phyloP scores from a whole-genome alignment of 345 rosid species.

The Euphorbia lathyris region DNA sequence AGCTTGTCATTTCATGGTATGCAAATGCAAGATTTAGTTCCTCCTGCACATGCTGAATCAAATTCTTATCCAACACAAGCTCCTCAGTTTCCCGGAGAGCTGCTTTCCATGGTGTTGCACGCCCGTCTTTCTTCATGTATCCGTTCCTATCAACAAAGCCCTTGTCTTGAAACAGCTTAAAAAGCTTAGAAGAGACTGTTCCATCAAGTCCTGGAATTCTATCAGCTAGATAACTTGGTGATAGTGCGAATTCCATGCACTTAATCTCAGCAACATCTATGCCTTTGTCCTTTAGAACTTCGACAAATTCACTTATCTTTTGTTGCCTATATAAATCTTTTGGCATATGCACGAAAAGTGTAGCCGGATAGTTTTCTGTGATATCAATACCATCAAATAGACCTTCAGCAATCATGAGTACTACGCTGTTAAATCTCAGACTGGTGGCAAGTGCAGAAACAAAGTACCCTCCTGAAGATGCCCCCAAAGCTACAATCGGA shows the following conservation, averaged over 20 bases:
- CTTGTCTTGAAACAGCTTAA: constrained; percentile 46
- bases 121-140: constrained; percentile 73
- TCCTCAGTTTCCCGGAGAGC: constrained; percentile 37
- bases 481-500: constrained; percentile 87
- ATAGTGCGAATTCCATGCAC: constrained; percentile 63
- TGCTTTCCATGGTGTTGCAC: constrained; percentile 61
- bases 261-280: constrained; percentile 75
- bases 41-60: constrained; percentile 73
- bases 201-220: constrained; percentile 58
- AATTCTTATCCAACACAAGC: constrained; percentile 39
- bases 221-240: constrained; percentile 47
- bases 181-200: constrained; percentile 50
- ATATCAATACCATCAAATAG: constrained; percentile 57
- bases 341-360: constrained; percentile 94
- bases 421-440: constrained; percentile 62
- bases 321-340: constrained; percentile 61
- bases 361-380: constrained; percentile 59
- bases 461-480: constrained; percentile 93
- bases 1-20: constrained; percentile 92
- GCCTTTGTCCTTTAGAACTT: constrained; percentile 53
- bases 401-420: constrained; percentile 88
- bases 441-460: constrained; percentile 63
- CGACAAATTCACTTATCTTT: constrained; percentile 54
- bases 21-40: constrained; percentile 91
- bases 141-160: constrained; percentile 69